Percentiles rank a stretch among this genome's conserved stretches.
Evolutionary conservation across 2,329 filamentous ascomycete species (phyloP).

Genomic region (Ceratocystis eucalypticola): DNA sequence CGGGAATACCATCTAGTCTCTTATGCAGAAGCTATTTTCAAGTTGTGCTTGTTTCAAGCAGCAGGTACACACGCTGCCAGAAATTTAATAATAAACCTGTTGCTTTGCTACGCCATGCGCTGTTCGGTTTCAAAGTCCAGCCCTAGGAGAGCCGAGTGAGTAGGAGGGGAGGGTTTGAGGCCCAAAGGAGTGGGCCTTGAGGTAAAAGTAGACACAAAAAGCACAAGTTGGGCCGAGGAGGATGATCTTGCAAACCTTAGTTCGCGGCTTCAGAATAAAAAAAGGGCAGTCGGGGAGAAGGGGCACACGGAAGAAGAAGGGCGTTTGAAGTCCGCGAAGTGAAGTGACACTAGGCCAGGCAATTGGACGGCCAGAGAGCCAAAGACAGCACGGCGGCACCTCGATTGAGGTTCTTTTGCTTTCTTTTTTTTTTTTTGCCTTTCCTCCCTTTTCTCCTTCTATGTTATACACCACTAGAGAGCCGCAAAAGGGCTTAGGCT

Average conservation of each 20-base stretch:
- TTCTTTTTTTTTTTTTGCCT: neutral
- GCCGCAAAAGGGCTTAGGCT: neutral
- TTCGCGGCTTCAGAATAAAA: neutral
- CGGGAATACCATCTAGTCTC: neutral
- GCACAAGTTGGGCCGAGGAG: neutral
- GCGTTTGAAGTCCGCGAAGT: too few species aligned
- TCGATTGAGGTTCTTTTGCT: neutral
- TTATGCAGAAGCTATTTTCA: conserved; percentile 5
- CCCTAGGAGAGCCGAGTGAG: neutral
- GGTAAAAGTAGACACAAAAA: conserved; percentile 1
- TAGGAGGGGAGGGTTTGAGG: neutral
- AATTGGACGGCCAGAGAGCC: neutral
- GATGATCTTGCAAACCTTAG: neutral
- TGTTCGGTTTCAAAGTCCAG: conserved; percentile 2
- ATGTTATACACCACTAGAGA: neutral
- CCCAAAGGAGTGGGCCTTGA: neutral
- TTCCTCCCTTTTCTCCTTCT: neutral
- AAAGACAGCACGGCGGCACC: neutral
- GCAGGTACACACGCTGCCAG: neutral
- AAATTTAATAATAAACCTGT: neutral
- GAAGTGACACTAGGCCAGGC: neutral
- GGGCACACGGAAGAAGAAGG: neutral
- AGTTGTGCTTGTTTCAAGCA: neutral
- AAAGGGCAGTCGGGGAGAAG: neutral
- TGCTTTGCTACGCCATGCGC: conserved; percentile 3